Conservation (phyloP, 2,329 filamentous ascomycete genomes). For the Sclerotinia minor region DNA sequence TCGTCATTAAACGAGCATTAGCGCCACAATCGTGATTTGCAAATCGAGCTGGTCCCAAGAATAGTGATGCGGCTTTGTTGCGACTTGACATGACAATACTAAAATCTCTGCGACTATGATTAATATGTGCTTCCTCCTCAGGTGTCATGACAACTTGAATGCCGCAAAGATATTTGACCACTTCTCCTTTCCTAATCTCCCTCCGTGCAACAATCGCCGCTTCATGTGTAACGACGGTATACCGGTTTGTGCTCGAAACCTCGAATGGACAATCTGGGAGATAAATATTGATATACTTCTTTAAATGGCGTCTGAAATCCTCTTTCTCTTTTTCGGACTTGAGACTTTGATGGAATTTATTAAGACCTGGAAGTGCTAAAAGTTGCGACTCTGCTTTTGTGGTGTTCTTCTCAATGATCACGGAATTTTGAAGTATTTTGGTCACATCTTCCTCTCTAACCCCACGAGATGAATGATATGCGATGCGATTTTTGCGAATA, state of each 20-base stretch:
- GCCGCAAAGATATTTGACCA: conserved; percentile 86
- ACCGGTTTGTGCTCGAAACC: conserved; percentile 89
- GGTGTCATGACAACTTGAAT: conserved; percentile 91
- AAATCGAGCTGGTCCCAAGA: conserved; percentile 92
- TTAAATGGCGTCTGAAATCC: conserved; percentile 81
- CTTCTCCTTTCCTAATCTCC: conserved; percentile 76
- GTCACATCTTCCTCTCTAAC: conserved; percentile 65
- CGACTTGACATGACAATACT: conserved; percentile 94
- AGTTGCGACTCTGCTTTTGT: conserved; percentile 70
- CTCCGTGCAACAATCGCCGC: conserved; percentile 81
- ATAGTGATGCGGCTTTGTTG: conserved; percentile 86
- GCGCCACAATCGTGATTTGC: conserved; percentile 96
- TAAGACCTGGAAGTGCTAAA: conserved; percentile 70
- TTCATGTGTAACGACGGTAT: conserved; percentile 87
- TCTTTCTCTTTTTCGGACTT: conserved; percentile 77
- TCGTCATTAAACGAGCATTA: conserved; percentile 84
- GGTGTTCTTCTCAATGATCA: conserved; percentile 74
- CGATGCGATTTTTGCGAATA: conserved; percentile 89
- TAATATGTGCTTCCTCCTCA: conserved; percentile 83
- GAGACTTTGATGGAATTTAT: conserved; percentile 67
- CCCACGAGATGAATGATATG: conserved; percentile 81
- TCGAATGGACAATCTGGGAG: conserved; percentile 93
- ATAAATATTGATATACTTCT: conserved; percentile 91
- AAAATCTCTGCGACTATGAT: conserved; percentile 84
- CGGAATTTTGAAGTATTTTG: conserved; percentile 61